phyloP scores from a whole-genome alignment of 2,329 filamentous ascomycete species.

The Microdochium nivale region DNA sequence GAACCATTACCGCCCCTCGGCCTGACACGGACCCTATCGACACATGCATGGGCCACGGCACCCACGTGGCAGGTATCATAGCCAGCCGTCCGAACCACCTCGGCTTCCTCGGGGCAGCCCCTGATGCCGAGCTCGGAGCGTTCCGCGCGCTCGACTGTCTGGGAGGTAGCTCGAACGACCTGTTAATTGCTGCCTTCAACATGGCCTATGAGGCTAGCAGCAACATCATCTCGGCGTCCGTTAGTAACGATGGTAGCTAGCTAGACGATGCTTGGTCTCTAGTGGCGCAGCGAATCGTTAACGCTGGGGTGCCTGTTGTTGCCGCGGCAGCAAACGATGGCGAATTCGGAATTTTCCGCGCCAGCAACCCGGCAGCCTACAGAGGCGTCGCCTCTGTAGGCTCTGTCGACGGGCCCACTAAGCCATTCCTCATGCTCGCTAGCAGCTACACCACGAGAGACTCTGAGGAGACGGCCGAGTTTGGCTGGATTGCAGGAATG shows the following conservation, averaged over 20 bases:
- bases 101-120: slow-evolving; percentile 11
- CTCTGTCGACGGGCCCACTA: slow-evolving; percentile 6
- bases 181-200: slow-evolving; percentile 19
- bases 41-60: slow-evolving; percentile 31
- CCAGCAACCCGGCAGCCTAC: slow-evolving; percentile 6
- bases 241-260: slow-evolving; percentile 18
- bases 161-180: slow-evolving; percentile 13
- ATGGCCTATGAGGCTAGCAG: slow-evolving; percentile 18
- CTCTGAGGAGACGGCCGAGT: too few relatives aligned
- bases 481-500: too few relatives aligned
- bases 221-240: slow-evolving; percentile 22
- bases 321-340: slow-evolving; percentile 33
- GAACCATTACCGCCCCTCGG: slow-evolving; percentile 15
- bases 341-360: slow-evolving; percentile 7
- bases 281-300: slow-evolving; percentile 29
- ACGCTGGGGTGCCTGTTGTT: slow-evolving; percentile 27
- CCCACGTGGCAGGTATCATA: slow-evolving; percentile 35
- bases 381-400: slow-evolving; percentile 6
- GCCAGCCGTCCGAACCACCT: slow-evolving; percentile 9
- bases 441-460: too few relatives aligned
- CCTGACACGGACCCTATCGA: slow-evolving; percentile 30
- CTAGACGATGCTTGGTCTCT: slow-evolving; percentile 22
- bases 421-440: slow-evolving; percentile 16
- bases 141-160: slow-evolving; percentile 9
- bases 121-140: slow-evolving; percentile 9